Base-by-base conservation (phyloP, 441 rosid genomes). In the Brassica hybrid region DNA sequence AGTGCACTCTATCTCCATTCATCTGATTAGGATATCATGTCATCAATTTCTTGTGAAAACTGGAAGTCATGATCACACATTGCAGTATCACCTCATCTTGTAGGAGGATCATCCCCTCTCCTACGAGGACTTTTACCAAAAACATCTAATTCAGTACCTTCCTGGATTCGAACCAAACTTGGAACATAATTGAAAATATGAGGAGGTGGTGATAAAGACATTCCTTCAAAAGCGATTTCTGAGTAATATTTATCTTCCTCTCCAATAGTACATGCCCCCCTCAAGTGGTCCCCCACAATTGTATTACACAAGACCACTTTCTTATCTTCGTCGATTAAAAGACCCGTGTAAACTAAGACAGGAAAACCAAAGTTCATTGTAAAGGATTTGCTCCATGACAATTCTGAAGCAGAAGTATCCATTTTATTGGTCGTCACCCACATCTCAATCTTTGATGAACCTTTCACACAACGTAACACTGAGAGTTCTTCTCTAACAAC, bases 401-500 rank as follows among this genome's bases (percentile, higher is more conserved):
- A 57, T 0, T 14, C 36, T 6, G 32, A 27, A 9, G 27, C 75
- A 16, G 8, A 5, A 14, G 57, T 50, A 50, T 45, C 68, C 18
- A 61, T n/a, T 21, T 59, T 59, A 10, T 38, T 70, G 65, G 56
- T 21, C 13, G 41, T 34, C 41, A 71, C 23, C 60, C 68, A 72
- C 14, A 72, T 14, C 67, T 72, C 67, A 2, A 72, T 1, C 27
- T 60, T 30, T 60, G 5, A 11, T 41, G 17, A 1, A 71, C 0
- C 1, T 13, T 0, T 0, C 3, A 2, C 27, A 0, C 0, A 1
- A 16, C 0, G 6, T 27, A 72, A 60, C 9, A 61, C 7, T 16
- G 41, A 60, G 10, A 72, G 67, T 72, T 61, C 59, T 16, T 72
- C 75, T 72, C 59, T 17, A 72, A 27, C 59, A 71, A 60, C 75